Conservation (phyloP, 1,139 yeast genomes). For the Lodderomyces margitis region DNA sequence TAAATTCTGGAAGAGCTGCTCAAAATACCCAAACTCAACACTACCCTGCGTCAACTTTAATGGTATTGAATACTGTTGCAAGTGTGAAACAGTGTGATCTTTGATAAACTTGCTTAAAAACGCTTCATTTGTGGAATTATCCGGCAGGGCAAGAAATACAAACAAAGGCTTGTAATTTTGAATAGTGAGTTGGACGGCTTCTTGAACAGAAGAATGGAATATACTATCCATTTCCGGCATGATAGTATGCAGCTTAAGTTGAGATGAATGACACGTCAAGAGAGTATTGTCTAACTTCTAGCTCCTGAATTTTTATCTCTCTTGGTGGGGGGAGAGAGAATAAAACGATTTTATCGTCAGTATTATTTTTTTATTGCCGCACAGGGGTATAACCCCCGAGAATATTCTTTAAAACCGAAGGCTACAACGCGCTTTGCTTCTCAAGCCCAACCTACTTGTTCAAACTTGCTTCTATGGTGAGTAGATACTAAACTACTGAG, state of each 20-base stretch:
- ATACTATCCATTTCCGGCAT: slow-evolving; percentile 11
- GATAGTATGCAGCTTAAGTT: not conserved
- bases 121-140: slow-evolving; percentile 14
- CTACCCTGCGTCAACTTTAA: slow-evolving; percentile 46
- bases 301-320: slow-evolving; percentile 1
- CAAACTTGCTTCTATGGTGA: too few species aligned
- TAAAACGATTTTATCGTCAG: not conserved
- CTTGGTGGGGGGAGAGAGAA: not conserved
- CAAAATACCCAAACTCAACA: slow-evolving; percentile 47
- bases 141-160: slow-evolving; percentile 33
- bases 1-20: slow-evolving; percentile 48
- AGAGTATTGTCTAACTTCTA: not conserved
- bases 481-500: too few species aligned
- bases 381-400: not conserved
- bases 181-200: slow-evolving; percentile 42
- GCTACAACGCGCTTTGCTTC: too few species aligned
- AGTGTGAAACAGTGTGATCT: slow-evolving; percentile 10
- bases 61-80: slow-evolving; percentile 32
- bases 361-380: not conserved
- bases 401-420: not conserved
- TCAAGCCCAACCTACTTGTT: too few species aligned
- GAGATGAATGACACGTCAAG: not conserved
- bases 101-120: slow-evolving; percentile 23
- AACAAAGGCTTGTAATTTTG: slow-evolving; percentile 36
- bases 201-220: slow-evolving; percentile 32